These are phyloP conservation scores for Picochlorum costavermella DNA, from an alignment of 139 green algal genomes.

Conservation along the genomic window DNA sequence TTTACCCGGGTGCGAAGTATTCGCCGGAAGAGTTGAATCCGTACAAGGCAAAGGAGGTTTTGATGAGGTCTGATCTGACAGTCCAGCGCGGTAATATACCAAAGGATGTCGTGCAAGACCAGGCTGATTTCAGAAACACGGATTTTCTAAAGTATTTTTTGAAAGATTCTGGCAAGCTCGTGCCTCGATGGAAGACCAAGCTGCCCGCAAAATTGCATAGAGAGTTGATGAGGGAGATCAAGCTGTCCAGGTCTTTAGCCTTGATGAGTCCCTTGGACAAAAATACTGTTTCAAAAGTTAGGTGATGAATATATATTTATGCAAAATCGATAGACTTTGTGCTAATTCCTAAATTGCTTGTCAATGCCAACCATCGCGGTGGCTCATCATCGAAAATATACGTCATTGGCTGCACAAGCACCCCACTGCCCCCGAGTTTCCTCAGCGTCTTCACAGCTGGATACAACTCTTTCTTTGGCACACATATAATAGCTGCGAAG, in stretches of 20 bases:
- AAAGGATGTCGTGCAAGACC: background rate
- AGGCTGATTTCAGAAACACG: constrained; percentile 29
- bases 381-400: constrained; percentile 99
- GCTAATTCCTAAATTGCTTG: constrained; percentile 51
- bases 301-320: background rate
- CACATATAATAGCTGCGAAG: constrained; percentile 66
- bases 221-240: constrained; percentile 21
- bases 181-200: constrained; percentile 7
- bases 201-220: constrained; percentile 29
- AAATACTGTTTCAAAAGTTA: background rate
- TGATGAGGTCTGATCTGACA: constrained; percentile 4
- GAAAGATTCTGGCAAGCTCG: constrained; percentile 22
- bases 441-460: constrained; percentile 73
- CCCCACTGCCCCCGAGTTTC: constrained; percentile 81
- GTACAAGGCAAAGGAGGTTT: constrained; percentile 14
- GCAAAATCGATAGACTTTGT: background rate
- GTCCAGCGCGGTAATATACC: constrained; percentile 2
- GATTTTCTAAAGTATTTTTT: constrained; percentile 22
- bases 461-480: constrained; percentile 86
- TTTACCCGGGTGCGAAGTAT: constrained; percentile 28
- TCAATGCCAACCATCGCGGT: constrained; percentile 65
- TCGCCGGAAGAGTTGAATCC: constrained; percentile 26
- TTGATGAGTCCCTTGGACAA: constrained; percentile 10
- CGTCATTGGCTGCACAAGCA: constrained; percentile 93
- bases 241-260: background rate